Base-by-base conservation (phyloP, 176 grass and related monocot genomes). In the Oryza glumipatula region DNA sequence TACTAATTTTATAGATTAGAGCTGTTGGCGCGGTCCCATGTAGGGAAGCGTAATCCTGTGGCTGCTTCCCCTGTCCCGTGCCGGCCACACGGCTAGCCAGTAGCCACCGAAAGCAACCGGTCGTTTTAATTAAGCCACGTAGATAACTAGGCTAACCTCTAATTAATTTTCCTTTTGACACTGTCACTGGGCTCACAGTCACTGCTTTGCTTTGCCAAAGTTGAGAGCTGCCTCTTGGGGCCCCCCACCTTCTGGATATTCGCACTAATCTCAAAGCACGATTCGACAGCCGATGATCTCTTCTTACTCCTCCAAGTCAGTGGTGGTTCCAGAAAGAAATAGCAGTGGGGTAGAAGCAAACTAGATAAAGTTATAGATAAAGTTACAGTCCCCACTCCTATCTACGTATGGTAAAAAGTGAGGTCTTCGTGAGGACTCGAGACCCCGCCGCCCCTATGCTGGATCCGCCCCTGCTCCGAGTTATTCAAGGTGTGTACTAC, bases 11-110 rank as follows among this genome's bases (percentile, higher is more conserved):
- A 7, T 15, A 49, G 47, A 49, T 58, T 73, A 41, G 52, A 74
- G 43, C 84, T 56, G 84, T 86, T 86, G 3, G 46, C 21, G 77
- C 43, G 84, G 69, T 54, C 84, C 47, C 47, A 45, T 12, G 71
- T 26, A n/a, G 44, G 46, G 32, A 33, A 51, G 56, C 71, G 85
- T 87, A 73, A 76, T 67, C 24, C 63, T 4, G 13, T 69, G 86
- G 10, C 72, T 3, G 72, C 17, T 87, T 67, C 28, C 60, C 21
- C 15, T 65, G 81, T 87, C 84, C 83, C 86, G 92, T 91, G 86
- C 79, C 81, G 19, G 65, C 80, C 92, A 89, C 92, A 91, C 88
- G 82, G 79, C 79, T 69, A 76, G 30, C 1, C 28, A 26, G 26
- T 30, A 30, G 8, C 32, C 64, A 36, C 64, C 36, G 58, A 71